These are phyloP conservation scores for Backusella liffmaniae DNA, from an alignment of 192 early-diverging fungal genomes.

Conservation along the genomic window DNA sequence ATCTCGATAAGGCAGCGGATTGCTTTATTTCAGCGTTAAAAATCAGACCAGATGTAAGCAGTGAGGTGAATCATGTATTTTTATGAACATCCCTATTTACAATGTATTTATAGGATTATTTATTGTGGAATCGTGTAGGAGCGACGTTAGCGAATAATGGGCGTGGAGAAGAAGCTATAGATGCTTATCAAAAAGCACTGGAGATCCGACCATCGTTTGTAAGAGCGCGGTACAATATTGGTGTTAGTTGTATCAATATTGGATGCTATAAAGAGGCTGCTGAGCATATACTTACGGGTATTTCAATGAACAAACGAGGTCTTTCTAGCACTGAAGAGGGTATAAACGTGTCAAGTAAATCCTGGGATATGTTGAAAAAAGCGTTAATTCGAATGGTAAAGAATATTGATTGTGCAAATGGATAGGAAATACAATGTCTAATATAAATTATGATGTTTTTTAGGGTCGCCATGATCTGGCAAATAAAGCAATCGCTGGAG, in stretches of 20 bases:
- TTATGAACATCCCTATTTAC: neutral
- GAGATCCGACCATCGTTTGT: slow-evolving; percentile 94
- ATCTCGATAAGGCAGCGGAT: slow-evolving; percentile 95
- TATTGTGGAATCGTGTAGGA: slow-evolving; percentile 96
- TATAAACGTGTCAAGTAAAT: slow-evolving; percentile 58
- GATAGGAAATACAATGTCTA: neutral
- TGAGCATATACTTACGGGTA: slow-evolving; percentile 85
- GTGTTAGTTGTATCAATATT: slow-evolving; percentile 92
- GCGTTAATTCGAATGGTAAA: slow-evolving; percentile 56
- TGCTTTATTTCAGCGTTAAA: slow-evolving; percentile 94
- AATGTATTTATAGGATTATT: slow-evolving; percentile 62
- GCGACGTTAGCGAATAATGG: slow-evolving; percentile 93
- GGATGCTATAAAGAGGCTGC: slow-evolving; percentile 90
- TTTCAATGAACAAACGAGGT: slow-evolving; percentile 51
- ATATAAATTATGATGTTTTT: neutral
- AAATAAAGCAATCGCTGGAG: slow-evolving; percentile 45
- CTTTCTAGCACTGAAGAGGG: slow-evolving; percentile 29
- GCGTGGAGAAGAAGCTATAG: slow-evolving; percentile 77
- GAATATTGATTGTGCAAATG: neutral
- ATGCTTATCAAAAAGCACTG: slow-evolving; percentile 92
- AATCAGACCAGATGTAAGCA: slow-evolving; percentile 60
- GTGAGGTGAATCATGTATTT: neutral
- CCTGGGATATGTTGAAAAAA: slow-evolving; percentile 63
- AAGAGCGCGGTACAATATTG: slow-evolving; percentile 94
- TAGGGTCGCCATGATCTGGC: slow-evolving; percentile 57